Evolutionary conservation across 208 protist species (phyloP).

Genomic region (Crithidia mellificae): DNA sequence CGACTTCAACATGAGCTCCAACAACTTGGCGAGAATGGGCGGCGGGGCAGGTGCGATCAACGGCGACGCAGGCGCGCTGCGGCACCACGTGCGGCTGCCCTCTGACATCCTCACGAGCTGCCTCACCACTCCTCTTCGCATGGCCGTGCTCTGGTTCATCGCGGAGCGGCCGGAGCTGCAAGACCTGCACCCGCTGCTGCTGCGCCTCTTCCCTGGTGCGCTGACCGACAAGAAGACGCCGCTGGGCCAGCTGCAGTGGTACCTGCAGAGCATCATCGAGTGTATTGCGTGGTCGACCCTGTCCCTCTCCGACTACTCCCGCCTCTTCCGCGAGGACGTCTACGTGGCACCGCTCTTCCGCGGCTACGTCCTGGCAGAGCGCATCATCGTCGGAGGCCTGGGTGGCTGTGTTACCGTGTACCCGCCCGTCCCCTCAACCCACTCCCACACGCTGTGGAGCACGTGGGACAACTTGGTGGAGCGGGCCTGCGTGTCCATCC

Average conservation of each 20-base stretch:
- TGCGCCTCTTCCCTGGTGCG: slow-evolving; percentile 74
- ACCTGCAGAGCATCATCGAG: slow-evolving; percentile 98
- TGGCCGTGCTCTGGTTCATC: slow-evolving; percentile 95
- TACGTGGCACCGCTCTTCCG: slow-evolving; percentile 97
- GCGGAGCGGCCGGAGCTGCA: slow-evolving; percentile 50
- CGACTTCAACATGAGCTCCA: slow-evolving; percentile 10
- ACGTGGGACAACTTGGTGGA: slow-evolving; percentile 82
- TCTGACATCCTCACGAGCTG: slow-evolving; percentile 99
- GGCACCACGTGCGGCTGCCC: slow-evolving; percentile 70
- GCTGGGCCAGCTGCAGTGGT: slow-evolving; percentile 98
- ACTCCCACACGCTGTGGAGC: slow-evolving; percentile 93
- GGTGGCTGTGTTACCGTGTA: slow-evolving; percentile 94
- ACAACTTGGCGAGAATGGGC: background rate
- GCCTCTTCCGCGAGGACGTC: slow-evolving; percentile 94
- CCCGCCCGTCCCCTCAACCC: slow-evolving; percentile 91
- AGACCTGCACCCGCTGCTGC: slow-evolving; percentile 73
- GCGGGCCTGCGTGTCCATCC: slow-evolving; percentile 61
- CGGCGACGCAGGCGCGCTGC: slow-evolving; percentile 20
- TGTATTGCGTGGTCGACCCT: slow-evolving; percentile 98
- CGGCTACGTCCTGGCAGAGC: slow-evolving; percentile 97
- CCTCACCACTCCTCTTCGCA: slow-evolving; percentile 97
- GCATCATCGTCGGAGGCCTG: slow-evolving; percentile 90
- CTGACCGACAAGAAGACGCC: slow-evolving; percentile 92
- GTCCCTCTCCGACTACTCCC: slow-evolving; percentile 70
- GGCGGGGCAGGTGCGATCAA: background rate